Evolutionary conservation across 495 filamentous ascomycete genomes (phyloP).

Genomic region (Aspergillus hancockii): DNA sequence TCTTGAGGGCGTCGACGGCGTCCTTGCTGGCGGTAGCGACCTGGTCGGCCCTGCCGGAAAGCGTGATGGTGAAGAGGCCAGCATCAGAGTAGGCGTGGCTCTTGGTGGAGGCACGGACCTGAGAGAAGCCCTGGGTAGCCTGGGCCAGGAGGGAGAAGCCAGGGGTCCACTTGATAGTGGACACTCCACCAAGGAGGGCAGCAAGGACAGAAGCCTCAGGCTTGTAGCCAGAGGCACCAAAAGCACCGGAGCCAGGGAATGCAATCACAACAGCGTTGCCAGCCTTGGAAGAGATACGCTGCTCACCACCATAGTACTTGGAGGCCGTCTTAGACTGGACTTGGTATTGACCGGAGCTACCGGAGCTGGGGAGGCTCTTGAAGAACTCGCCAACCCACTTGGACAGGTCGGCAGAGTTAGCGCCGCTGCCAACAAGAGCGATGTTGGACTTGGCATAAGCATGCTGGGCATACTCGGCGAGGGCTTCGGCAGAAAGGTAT

Average conservation of each 20-base stretch:
- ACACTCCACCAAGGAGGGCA: slow-evolving; percentile 85
- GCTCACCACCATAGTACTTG: slow-evolving; percentile 93
- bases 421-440: slow-evolving; percentile 86
- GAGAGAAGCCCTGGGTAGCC: slow-evolving; percentile 63
- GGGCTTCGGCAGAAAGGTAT: slow-evolving; percentile 71
- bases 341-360: slow-evolving; percentile 38
- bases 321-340: slow-evolving; percentile 50
- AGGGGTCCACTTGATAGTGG: slow-evolving; percentile 91
- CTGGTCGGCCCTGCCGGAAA: slow-evolving; percentile 69
- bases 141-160: slow-evolving; percentile 89
- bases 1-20: slow-evolving; percentile 77
- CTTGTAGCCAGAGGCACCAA: slow-evolving; percentile 71
- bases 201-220: slow-evolving; percentile 87
- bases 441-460: slow-evolving; percentile 89
- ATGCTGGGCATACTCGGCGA: slow-evolving; percentile 69
- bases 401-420: slow-evolving; percentile 68
- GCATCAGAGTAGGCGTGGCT: slow-evolving; percentile 91
- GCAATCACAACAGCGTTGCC: slow-evolving; percentile 82
- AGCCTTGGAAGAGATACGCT: slow-evolving; percentile 74
- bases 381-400: slow-evolving; percentile 97
- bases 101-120: slow-evolving; percentile 66
- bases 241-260: slow-evolving; percentile 85
- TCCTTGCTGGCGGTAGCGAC: slow-evolving; percentile 62
- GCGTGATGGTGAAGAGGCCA: slow-evolving; percentile 79
- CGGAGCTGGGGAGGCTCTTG: slow-evolving; percentile 45